Evolutionary conservation across 768 basidiomycete species (phyloP), one percentile per base, ranked within the genome.

Genomic region (Termitomyces sp.): DNA sequence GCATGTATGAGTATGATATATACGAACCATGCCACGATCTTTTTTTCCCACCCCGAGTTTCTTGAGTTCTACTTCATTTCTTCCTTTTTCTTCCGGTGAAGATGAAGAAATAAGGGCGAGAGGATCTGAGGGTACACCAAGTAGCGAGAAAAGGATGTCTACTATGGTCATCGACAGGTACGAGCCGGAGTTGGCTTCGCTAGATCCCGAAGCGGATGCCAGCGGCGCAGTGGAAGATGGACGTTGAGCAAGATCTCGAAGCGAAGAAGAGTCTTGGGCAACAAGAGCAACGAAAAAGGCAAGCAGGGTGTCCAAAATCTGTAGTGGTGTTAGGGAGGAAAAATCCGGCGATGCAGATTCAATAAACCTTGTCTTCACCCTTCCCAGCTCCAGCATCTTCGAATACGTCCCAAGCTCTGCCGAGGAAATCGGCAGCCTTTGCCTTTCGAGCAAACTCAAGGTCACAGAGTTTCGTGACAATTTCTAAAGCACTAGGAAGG

Each of bases 391-490:
- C 85, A 2, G 85, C 82, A 8, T 71, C 74, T 42, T 76, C 65
- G 37, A 92, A 74, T 11, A 83, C 75, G 53, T 86, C 82, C 89
- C 89, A 94, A 2, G 87, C 84, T 38, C 78, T 80, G 14, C 73
- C 69, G 27, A 86, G 77, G 57, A 92, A 90, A 64, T 92, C 90
- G 0, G 89, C 82, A 0, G 86, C 83, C 62, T 86, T 89, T 3
- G 90, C 89, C 62, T 87, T 87, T 4, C 91, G 83, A n/a, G 82
- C 76, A 64, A 93, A 94, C 11, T 90, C 89, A 1, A 70, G 53
- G 59, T 90, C 86, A 55, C 86, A 88, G 11, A 93, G 71, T 65
- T 92, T 91, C 14, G 75, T 83, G 3, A 85, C 80, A 12, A 94
- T 83, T 67, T 94, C 90, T 25, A 90, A 69, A 3, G 89, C 91